phyloP scores from a whole-genome alignment of 2,329 filamentous ascomycete genomes.

The Calonectria multiphialidica region DNA sequence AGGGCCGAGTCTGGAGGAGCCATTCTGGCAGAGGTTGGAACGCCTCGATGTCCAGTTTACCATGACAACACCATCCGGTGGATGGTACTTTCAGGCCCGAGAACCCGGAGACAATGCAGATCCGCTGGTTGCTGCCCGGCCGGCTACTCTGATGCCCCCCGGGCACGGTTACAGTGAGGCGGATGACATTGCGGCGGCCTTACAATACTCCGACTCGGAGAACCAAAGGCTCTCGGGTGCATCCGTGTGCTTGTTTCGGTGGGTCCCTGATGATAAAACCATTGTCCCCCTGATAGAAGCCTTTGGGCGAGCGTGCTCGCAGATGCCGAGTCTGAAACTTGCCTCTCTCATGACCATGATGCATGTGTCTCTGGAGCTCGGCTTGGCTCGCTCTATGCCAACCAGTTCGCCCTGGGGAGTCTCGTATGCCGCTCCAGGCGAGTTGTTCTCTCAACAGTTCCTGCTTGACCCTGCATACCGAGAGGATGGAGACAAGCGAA shows the following conservation, averaged over 20 bases:
- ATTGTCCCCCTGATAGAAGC: constrained; percentile 29
- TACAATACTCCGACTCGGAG: constrained; percentile 29
- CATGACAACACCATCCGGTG: constrained; percentile 31
- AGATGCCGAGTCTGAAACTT: constrained; percentile 28
- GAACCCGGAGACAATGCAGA: constrained; percentile 23
- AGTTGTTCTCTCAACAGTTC: constrained; percentile 26
- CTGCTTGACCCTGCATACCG: constrained; percentile 31
- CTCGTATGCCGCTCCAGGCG: constrained; percentile 27
- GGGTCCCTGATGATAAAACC: constrained; percentile 28
- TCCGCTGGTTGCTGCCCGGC: constrained; percentile 11
- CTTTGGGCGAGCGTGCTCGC: constrained; percentile 30
- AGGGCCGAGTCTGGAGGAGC: constrained; percentile 17
- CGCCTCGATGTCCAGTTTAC: constrained; percentile 29
- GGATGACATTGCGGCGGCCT: constrained; percentile 23
- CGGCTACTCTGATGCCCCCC: constrained; percentile 23
- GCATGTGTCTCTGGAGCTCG: constrained; percentile 25
- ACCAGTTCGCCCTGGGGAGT: constrained; percentile 30
- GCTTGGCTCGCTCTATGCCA: constrained; percentile 21
- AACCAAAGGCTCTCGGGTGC: constrained; percentile 26
- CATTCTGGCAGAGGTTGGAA: constrained; percentile 32
- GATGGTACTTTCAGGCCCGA: constrained; percentile 33
- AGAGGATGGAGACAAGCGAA: constrained; percentile 23
- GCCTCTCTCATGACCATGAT: constrained; percentile 30
- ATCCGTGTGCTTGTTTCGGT: constrained; percentile 33
- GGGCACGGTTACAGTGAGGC: constrained; percentile 29